phyloP scores from a whole-genome alignment of 192 early-diverging fungal genomes.

The Coemansia sp. region DNA sequence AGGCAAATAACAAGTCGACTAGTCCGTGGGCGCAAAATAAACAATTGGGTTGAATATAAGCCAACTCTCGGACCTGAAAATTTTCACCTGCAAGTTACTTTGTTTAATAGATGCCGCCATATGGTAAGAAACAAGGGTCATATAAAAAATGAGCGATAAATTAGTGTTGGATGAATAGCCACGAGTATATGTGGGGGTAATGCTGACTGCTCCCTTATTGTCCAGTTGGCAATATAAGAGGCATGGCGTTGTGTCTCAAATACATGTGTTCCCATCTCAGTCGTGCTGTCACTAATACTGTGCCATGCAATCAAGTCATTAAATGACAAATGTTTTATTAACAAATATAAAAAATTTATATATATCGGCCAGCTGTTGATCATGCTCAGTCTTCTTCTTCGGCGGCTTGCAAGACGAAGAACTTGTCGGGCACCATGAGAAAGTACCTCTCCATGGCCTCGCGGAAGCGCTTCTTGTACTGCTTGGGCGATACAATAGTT shows the following conservation, averaged over 20 bases:
- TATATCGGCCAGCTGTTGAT: neutral
- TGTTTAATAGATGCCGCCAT: neutral
- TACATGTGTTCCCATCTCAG: neutral
- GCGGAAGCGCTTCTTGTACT: slow-evolving; percentile 92
- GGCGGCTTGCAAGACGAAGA: slow-evolving; percentile 21
- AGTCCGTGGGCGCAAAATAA: neutral
- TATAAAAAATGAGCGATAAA: neutral
- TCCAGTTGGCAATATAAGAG: neutral
- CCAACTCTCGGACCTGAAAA: neutral
- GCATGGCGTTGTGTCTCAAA: neutral
- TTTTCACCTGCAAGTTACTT: neutral
- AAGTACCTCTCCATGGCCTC: slow-evolving; percentile 95
- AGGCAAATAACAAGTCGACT: neutral
- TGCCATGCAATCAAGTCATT: neutral
- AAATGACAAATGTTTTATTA: neutral
- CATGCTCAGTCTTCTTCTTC: slow-evolving; percentile 18
- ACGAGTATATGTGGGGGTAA: neutral
- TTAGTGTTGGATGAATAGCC: neutral
- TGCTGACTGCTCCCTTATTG: neutral
- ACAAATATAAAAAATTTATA: too few species aligned
- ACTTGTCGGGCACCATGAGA: slow-evolving; percentile 80
- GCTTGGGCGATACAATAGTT: slow-evolving; percentile 94
- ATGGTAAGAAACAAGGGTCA: neutral
- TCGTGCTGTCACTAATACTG: neutral
- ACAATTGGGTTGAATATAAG: neutral